Evolutionary conservation across 2,329 filamentous ascomycete species (phyloP), one percentile per base, ranked within the genome.

Genomic region (Didymosphaeria variabile): DNA sequence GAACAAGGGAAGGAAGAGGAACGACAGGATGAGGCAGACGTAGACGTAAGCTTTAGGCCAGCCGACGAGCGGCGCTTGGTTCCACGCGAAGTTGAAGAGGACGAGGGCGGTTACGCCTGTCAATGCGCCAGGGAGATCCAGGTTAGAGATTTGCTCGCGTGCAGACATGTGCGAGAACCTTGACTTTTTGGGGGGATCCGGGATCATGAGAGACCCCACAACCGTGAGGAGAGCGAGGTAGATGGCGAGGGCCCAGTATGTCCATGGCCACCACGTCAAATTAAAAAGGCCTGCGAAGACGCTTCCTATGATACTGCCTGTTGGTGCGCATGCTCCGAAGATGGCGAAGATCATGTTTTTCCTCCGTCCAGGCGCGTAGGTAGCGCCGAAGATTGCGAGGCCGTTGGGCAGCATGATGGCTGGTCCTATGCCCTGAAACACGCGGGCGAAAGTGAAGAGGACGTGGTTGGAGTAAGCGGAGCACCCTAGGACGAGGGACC

Each of bases 1-100:
- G 70, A 91, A 91, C 1, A 81, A 67, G 0, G 73, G 77, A 1
- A 88, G 74, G 2, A 90, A 75, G 0, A 88, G 40, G 2, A 86
- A 59, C 0, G 88, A 88, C 2, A 89, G 61, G 40, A 90, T 83
- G 0, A 91, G 78, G 0, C 85, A 76, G 0, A 85, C 77, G 60
- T 86, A 84, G n/a, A 88, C 80, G 58, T 87, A 87, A 0, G 86
- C 79, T 7, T 81, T 79, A 1, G 77, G 66, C 88, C 88, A 91
- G 1, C 87, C 87, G 1, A 82, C 84, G 0, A 86, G 79, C 0
- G 86, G 83, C 0, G 86, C 88, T 69, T 91, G 87, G 60, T 89
- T 90, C 86, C 87, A 90, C 0, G 88, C 86, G 66, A 91, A 86
- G 71, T 90, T 90, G 76, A 91, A 82, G 19, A 91, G 79, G 0